A percentile compares a stretch with the other conserved stretches of the same genome.
Conservation (phyloP, 2,329 filamentous ascomycete genomes). For the Neonectria magnoliae region DNA sequence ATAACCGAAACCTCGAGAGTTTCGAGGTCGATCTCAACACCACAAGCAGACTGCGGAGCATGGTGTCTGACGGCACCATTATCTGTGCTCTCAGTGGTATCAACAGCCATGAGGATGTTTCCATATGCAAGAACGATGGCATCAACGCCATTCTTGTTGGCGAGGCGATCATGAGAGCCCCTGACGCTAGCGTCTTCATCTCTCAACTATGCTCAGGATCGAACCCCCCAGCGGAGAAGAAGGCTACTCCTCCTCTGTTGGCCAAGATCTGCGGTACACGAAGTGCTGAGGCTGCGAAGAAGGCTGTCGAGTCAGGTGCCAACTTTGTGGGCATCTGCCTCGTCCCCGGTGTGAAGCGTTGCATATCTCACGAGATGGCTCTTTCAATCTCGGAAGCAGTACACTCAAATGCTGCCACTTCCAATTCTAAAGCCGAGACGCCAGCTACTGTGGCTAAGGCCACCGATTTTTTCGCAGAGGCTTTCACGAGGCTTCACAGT, state of each 20-base stretch:
- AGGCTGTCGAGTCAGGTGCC: conserved; percentile 86
- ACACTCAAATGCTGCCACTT: conserved; percentile 69
- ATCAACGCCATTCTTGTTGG: conserved; percentile 94
- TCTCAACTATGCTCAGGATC: conserved; percentile 77
- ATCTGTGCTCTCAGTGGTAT: conserved; percentile 96
- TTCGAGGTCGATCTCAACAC: conserved; percentile 97
- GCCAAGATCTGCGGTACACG: conserved; percentile 98
- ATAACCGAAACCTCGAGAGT: conserved; percentile 95
- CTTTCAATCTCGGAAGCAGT: conserved; percentile 82
- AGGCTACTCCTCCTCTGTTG: conserved; percentile 62
- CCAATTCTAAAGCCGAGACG: conserved; percentile 46
- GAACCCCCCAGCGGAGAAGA: conserved; percentile 47
- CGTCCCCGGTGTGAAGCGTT: conserved; percentile 82
- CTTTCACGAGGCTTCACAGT: conserved; percentile 59
- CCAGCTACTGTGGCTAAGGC: conserved; percentile 47
- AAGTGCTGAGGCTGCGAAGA: conserved; percentile 79
- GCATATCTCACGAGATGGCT: conserved; percentile 81
- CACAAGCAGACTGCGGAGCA: conserved; percentile 85
- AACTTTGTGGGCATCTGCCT: conserved; percentile 95
- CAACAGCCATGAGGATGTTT: conserved; percentile 85
- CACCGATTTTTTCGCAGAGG: conserved; percentile 77
- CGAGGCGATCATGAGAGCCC: conserved; percentile 93
- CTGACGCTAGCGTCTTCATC: conserved; percentile 85
- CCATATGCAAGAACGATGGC: conserved; percentile 86
- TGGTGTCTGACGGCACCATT: conserved; percentile 86